A percentile compares a stretch with the other conserved stretches of the same genome.
phyloP scores from a whole-genome alignment of 352 stramenopile species.

The Phytophthora cryptogea region DNA sequence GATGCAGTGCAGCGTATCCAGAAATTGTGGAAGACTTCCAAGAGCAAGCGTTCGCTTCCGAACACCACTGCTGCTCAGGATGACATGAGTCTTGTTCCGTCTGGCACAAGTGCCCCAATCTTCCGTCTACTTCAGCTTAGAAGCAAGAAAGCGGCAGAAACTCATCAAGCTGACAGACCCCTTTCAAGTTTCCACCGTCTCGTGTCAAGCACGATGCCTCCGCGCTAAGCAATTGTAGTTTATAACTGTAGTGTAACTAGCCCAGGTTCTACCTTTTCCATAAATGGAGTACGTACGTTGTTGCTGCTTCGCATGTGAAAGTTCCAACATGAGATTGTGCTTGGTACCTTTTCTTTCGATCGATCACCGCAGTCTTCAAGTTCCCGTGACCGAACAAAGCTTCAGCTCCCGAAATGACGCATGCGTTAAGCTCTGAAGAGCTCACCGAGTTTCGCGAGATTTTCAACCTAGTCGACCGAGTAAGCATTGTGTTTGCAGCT shows the following conservation, averaged over 20 bases:
- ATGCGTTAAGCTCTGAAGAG: conserved; percentile 78
- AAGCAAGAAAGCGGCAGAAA: conserved; percentile 1
- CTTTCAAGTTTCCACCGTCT: conserved; percentile 9
- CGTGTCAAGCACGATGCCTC: conserved; percentile 9
- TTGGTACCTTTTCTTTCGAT: background rate
- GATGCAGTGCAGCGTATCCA: conserved; percentile 37
- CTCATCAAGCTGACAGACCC: background rate
- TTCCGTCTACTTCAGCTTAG: conserved; percentile 9
- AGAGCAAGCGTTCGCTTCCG: conserved; percentile 1
- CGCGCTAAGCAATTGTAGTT: background rate
- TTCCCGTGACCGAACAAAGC: background rate
- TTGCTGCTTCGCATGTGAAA: conserved; percentile 10
- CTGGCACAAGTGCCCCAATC: conserved; percentile 2
- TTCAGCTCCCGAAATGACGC: conserved; percentile 42
- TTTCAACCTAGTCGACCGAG: conserved; percentile 94
- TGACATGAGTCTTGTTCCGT: background rate
- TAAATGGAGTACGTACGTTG: conserved; percentile 18
- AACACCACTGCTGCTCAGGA: background rate
- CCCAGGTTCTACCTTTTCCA: conserved; percentile 1
- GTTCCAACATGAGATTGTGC: conserved; percentile 20
- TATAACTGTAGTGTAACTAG: too few species aligned
- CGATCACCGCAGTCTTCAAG: conserved; percentile 1
- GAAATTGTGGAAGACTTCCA: conserved; percentile 27
- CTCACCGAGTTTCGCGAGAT: conserved; percentile 94
- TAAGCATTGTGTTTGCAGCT: conserved; percentile 27